Evolutionary conservation across 352 stramenopile genomes (phyloP).

Genomic region (Globisporangium nunn): DNA sequence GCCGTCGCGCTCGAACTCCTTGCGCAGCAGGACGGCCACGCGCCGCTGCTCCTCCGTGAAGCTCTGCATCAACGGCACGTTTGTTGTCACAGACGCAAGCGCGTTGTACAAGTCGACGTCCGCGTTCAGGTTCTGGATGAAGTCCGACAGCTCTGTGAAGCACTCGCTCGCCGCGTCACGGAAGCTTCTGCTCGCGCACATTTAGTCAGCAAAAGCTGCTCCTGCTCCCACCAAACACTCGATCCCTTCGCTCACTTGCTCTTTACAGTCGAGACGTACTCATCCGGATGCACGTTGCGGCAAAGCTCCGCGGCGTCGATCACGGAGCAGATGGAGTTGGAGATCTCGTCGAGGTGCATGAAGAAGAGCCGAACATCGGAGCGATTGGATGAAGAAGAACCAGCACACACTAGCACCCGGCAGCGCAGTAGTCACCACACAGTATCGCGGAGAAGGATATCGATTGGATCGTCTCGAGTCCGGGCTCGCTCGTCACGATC

Average conservation of each 20-base stretch:
- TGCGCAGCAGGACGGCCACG: conserved; percentile 84
- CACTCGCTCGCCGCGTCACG: conserved; percentile 77
- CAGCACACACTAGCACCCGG: not conserved
- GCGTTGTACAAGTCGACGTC: conserved; percentile 88
- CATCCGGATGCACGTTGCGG: conserved; percentile 88
- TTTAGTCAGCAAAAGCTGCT: not conserved
- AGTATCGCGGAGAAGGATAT: conserved; percentile 25
- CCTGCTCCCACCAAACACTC: not conserved
- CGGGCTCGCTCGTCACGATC: conserved; percentile 44
- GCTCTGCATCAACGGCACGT: conserved; percentile 36
- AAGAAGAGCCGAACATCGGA: not conserved
- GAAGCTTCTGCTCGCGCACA: conserved; percentile 40
- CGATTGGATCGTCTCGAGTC: conserved; percentile 58
- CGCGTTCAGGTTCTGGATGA: conserved; percentile 93
- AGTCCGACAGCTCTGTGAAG: conserved; percentile 90
- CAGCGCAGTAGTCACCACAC: not conserved
- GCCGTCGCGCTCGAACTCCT: conserved; percentile 94
- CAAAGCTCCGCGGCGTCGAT: conserved; percentile 95
- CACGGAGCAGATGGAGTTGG: conserved; percentile 92
- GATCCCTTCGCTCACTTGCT: not conserved
- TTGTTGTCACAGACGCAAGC: conserved; percentile 65
- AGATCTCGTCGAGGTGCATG: conserved; percentile 89
- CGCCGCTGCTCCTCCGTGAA: conserved; percentile 87
- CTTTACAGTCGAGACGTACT: conserved; percentile 25
- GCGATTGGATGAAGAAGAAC: conserved; percentile 5